Conservation (phyloP, 176 grass and related monocot genomes). For the Cenchrus americanus region DNA sequence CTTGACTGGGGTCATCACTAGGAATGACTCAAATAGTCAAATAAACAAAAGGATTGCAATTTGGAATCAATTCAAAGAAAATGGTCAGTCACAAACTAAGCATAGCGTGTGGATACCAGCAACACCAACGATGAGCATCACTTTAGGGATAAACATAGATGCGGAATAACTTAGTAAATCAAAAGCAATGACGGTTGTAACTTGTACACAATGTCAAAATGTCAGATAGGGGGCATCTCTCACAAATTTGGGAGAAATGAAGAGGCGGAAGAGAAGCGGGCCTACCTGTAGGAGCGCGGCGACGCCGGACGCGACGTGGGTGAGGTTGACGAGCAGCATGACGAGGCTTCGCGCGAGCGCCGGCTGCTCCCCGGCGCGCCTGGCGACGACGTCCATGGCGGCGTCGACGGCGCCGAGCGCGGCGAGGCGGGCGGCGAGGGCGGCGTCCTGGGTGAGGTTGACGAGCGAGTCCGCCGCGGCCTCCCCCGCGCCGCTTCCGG, state of each 20-base stretch:
- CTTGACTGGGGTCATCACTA: not conserved
- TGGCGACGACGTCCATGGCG: slow-evolving; percentile 76
- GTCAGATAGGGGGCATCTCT: not conserved
- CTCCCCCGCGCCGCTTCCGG: slow-evolving; percentile 45
- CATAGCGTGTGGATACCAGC: not conserved
- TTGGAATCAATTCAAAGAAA: not conserved
- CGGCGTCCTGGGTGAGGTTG: slow-evolving; percentile 76
- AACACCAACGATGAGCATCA: not conserved
- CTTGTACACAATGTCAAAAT: too few relatives aligned
- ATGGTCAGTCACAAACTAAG: not conserved
- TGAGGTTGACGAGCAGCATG: slow-evolving; percentile 94
- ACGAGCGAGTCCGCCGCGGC: slow-evolving; percentile 83
- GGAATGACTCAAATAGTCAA: slow-evolving; percentile 7
- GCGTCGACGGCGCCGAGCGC: slow-evolving; percentile 52
- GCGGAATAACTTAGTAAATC: not conserved
- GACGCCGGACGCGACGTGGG: slow-evolving; percentile 73
- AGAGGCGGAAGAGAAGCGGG: not conserved
- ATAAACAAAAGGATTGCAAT: not conserved
- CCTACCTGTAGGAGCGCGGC: slow-evolving; percentile 68
- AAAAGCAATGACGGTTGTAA: not conserved
- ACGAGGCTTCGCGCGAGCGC: slow-evolving; percentile 65
- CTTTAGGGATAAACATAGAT: not conserved
- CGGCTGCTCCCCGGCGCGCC: slow-evolving; percentile 43
- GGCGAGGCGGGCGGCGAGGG: slow-evolving; percentile 61
- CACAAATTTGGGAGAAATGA: not conserved